A percentile compares a stretch with the other conserved stretches of the same genome.
Evolutionary conservation across 176 grass and related monocot species (phyloP).

Genomic region (Ensete ventricosum): DNA sequence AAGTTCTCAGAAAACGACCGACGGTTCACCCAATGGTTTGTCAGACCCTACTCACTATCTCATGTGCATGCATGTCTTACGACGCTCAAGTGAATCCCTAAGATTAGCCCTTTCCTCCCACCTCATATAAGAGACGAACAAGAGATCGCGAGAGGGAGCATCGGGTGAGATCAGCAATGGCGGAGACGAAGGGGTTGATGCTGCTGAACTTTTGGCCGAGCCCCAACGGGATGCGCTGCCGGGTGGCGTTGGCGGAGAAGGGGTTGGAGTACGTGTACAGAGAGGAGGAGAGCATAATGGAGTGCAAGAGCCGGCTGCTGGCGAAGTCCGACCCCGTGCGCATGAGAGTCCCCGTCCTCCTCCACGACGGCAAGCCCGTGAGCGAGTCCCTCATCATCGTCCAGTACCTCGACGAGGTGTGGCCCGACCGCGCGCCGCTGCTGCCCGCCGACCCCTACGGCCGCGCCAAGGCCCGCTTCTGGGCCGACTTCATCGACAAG

Average conservation of each 20-base stretch:
- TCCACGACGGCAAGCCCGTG: slow-evolving; percentile 40
- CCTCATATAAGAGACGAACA: no score
- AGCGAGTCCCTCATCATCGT: slow-evolving; percentile 56
- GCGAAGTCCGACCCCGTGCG: slow-evolving; percentile 50
- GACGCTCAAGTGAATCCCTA: no score
- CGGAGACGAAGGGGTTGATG: slow-evolving; percentile 21
- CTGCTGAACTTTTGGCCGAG: slow-evolving; percentile 47
- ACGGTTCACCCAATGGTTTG: no score
- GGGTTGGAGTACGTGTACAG: slow-evolving; percentile 23
- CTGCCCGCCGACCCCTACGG: slow-evolving; percentile 29
- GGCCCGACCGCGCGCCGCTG: slow-evolving; percentile 4
- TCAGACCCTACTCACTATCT: no score
- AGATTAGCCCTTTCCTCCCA: no score
- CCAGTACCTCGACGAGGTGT: slow-evolving; percentile 55
- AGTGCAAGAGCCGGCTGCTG: slow-evolving; percentile 53
- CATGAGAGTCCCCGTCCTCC: slow-evolving; percentile 65
- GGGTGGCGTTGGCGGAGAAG: slow-evolving; percentile 52
- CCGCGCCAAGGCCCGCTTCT: slow-evolving; percentile 35
- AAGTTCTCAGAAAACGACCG: no score
- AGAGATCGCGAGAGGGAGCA: no score
- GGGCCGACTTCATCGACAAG: slow-evolving; percentile 49
- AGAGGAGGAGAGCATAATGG: slow-evolving; percentile 36
- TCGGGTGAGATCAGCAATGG: neutral
- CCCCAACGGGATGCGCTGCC: slow-evolving; percentile 43
- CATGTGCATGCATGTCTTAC: no score